phyloP scores from a whole-genome alignment of 2,329 filamentous ascomycete species.

The Alternaria alternata region DNA sequence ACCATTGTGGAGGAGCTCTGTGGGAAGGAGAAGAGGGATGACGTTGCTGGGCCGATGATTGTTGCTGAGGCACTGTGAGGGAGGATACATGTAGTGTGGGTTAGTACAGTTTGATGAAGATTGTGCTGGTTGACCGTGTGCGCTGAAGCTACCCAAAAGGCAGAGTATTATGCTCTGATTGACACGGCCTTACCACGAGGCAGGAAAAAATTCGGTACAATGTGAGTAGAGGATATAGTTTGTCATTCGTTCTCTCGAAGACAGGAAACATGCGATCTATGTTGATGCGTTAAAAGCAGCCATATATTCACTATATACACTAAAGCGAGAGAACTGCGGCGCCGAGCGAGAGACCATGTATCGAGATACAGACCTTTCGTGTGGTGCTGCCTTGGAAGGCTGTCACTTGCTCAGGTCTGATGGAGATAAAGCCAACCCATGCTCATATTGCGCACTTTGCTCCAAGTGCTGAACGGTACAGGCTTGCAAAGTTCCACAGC shows the following conservation, averaged over 20 bases:
- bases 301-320: no score
- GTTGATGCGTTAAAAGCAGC: no score
- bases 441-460: background rate
- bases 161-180: background rate
- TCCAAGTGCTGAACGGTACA: background rate
- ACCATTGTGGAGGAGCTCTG: conserved; percentile 48
- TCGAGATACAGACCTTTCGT: no score
- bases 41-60: conserved; percentile 60
- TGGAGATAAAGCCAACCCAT: background rate
- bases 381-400: no score
- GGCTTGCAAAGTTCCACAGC: background rate
- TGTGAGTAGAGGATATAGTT: no score
- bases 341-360: no score
- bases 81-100: background rate
- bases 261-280: background rate
- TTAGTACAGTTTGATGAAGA: background rate
- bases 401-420: background rate
- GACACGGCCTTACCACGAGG: no score
- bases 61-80: conserved; percentile 42
- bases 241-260: background rate
- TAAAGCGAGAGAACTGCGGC: no score
- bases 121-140: background rate
- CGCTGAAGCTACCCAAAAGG: background rate
- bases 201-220: no score
- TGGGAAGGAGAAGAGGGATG: conserved; percentile 58